phyloP scores from a whole-genome alignment of 768 basidiomycete genomes.

The Ephemerocybe angulata region DNA sequence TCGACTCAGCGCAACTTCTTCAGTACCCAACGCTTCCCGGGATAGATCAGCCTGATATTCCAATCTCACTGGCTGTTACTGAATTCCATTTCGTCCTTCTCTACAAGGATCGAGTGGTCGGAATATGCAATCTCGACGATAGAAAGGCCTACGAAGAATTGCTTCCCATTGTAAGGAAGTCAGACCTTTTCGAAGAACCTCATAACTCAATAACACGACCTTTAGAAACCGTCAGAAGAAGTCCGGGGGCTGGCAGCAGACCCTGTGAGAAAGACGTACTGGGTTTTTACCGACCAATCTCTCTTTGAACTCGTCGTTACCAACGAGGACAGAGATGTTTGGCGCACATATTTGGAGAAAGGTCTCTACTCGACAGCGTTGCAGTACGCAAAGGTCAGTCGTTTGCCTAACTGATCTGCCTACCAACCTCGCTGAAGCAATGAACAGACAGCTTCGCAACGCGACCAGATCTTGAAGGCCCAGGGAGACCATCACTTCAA shows the following conservation, averaged over 20 bases:
- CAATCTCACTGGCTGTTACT: conserved; percentile 77
- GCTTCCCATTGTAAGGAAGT: conserved; percentile 64
- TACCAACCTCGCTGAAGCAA: background rate
- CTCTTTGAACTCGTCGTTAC: conserved; percentile 82
- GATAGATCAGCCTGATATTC: conserved; percentile 40
- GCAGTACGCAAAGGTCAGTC: conserved; percentile 72
- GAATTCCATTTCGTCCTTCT: conserved; percentile 91
- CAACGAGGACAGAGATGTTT: conserved; percentile 92
- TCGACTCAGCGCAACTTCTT: conserved; percentile 74
- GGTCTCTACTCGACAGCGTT: conserved; percentile 76
- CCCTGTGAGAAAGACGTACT: conserved; percentile 84
- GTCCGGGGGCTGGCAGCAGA: conserved; percentile 79
- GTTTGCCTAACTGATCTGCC: background rate
- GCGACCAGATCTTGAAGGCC: conserved; percentile 76
- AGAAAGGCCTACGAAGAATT: conserved; percentile 79
- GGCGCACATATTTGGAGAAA: conserved; percentile 84
- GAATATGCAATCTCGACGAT: conserved; percentile 77
- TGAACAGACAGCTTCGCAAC: conserved; percentile 78
- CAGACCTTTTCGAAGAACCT: background rate
- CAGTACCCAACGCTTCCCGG: conserved; percentile 58
- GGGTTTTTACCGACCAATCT: conserved; percentile 88
- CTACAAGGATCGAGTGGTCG: conserved; percentile 74
- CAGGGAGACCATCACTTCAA: conserved; percentile 81
- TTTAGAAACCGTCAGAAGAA: conserved; percentile 70
- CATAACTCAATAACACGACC: background rate